These are phyloP conservation scores for Albophoma yamanashiensis DNA, from an alignment of 2,329 filamentous ascomycete species.

Conservation along the genomic window DNA sequence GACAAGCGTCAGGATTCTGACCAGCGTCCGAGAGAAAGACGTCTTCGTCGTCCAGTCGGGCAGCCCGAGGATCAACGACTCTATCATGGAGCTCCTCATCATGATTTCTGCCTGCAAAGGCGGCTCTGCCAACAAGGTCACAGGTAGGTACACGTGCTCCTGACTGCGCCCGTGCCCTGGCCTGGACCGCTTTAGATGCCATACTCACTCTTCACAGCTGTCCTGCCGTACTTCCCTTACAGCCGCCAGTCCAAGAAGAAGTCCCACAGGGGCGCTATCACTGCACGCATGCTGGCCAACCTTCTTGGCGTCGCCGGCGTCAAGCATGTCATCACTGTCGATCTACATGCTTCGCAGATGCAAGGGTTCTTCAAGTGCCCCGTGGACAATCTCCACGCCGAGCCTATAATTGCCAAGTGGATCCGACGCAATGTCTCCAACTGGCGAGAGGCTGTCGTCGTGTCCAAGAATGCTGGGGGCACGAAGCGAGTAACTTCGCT, in stretches of 20 bases:
- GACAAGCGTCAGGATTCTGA: slow-evolving; percentile 58
- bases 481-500: slow-evolving; percentile 95
- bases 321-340: slow-evolving; percentile 94
- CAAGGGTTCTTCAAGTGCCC: slow-evolving; percentile 98
- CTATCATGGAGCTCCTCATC: slow-evolving; percentile 97
- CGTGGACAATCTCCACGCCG: slow-evolving; percentile 93
- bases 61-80: slow-evolving; percentile 93
- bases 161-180: slow-evolving; percentile 5
- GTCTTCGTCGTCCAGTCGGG: slow-evolving; percentile 98
- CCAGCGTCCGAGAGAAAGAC: slow-evolving; percentile 88
- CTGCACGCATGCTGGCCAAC: slow-evolving; percentile 93
- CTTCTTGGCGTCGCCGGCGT: slow-evolving; percentile 87
- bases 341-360: slow-evolving; percentile 96
- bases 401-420: slow-evolving; percentile 92
- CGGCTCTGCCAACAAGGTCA: slow-evolving; percentile 92
- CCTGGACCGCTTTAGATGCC: slow-evolving; percentile 6
- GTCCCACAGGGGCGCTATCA: slow-evolving; percentile 90
- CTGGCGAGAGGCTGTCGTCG: slow-evolving; percentile 88
- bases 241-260: slow-evolving; percentile 99
- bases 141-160: slow-evolving; percentile 49
- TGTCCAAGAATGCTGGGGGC: slow-evolving; percentile 95
- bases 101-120: slow-evolving; percentile 99
- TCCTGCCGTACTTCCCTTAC: slow-evolving; percentile 96
- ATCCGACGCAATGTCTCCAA: slow-evolving; percentile 78
- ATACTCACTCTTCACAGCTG: slow-evolving; percentile 40